Base-by-base conservation (phyloP, 176 grass and related monocot genomes). In the Poa pratensis region DNA sequence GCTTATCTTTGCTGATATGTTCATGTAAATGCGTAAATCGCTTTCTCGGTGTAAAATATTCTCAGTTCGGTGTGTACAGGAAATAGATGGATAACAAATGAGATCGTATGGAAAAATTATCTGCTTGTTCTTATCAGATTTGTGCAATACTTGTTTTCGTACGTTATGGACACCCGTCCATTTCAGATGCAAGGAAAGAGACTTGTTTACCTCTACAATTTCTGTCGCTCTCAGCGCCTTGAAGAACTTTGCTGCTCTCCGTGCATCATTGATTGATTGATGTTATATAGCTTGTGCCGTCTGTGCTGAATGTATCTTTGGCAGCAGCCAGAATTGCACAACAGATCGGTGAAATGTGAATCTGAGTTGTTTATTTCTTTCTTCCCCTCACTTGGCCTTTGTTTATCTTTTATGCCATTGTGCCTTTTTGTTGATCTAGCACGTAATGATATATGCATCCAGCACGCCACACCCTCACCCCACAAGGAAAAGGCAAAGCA, bases 1-100 rank as follows among this genome's bases (percentile, higher is more conserved):
- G 48, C 30, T 32, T 80, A 40, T 57, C 2, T 72, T 76, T 83
- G 67, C 27, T 43, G 80, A 83, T 50, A 66, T 20, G 46, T 66
- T 75, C 26, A 12, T 79, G 75, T 87, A 68, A 74, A 83, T 75
- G 74, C 35, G 27, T 19, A 76, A 80, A 59, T 75, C 19, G 16
- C 77, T 79, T 70, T 17, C 24, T 43, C 27, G 4, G 30, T 84
- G 46, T 74, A 85, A 85, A 89, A 59, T 11, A 18, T 61, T 58
- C 26, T 79, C n/a, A 51, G 39, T 68, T 74, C 50, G 77, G 69
- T 37, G 39, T 79, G 84, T 90, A 86, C 46, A 86, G 17, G 6
- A 54, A 88, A 66, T 49, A 80, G 15, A 66, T 57, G 45, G 28
- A 11, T 37, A 35, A 75, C 4, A 68, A 11, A 65, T 40, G 46